A percentile compares a stretch with the other conserved stretches of the same genome.
phyloP scores from a whole-genome alignment of 169 alveolate species.

The Eimeria praecox region DNA sequence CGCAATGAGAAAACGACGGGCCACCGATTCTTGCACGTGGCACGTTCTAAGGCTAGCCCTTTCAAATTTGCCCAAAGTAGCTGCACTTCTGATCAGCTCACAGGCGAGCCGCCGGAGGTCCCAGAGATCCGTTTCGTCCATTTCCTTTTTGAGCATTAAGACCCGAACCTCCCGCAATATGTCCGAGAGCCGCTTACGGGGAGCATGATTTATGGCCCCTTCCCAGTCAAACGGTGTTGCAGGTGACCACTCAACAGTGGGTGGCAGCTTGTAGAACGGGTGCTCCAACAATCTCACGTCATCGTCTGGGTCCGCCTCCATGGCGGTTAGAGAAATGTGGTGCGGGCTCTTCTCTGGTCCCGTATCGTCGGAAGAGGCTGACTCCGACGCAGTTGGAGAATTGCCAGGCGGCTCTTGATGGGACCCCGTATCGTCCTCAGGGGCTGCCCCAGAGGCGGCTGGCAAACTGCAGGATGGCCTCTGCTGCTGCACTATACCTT shows the following conservation, averaged over 20 bases:
- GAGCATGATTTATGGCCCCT: not conserved
- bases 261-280: not conserved
- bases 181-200: not conserved
- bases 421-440: too few relatives aligned
- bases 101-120: not conserved
- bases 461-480: too few relatives aligned
- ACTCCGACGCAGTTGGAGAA: too few relatives aligned
- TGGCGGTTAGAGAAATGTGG: too few relatives aligned
- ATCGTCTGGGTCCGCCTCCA: not conserved
- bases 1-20: constrained; percentile 8
- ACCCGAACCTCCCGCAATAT: not conserved
- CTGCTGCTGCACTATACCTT: too few relatives aligned
- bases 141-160: not conserved
- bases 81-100: not conserved
- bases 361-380: too few relatives aligned
- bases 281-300: not conserved
- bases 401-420: too few relatives aligned
- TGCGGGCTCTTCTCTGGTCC: too few relatives aligned
- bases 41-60: not conserved
- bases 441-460: too few relatives aligned
- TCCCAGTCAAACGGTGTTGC: not conserved
- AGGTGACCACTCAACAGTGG: not conserved
- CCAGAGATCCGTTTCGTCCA: not conserved
- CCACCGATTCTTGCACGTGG: not conserved
- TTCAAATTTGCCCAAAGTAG: not conserved